A percentile compares a stretch with the other conserved stretches of the same genome.
phyloP scores from a whole-genome alignment of 345 rosid genomes.

The Anacardium occidentale region DNA sequence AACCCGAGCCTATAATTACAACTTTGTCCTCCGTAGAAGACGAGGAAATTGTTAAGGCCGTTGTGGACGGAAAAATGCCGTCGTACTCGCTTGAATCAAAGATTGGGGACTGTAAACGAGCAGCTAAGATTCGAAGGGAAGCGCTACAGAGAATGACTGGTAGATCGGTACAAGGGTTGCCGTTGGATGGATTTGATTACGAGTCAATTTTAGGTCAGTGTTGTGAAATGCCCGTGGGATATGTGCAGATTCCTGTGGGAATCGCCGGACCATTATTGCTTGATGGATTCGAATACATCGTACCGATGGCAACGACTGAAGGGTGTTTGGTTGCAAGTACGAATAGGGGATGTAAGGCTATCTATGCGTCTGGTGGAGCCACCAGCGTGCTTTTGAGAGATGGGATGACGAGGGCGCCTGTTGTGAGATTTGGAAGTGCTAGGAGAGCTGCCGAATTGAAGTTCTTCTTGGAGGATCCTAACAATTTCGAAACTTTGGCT shows the following conservation, averaged over 20 bases:
- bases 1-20: slow-evolving; percentile 33
- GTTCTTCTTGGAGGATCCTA: slow-evolving; percentile 73
- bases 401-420: slow-evolving; percentile 88
- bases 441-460: slow-evolving; percentile 69
- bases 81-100: slow-evolving; percentile 69
- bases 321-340: slow-evolving; percentile 93
- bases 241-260: slow-evolving; percentile 91
- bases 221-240: slow-evolving; percentile 97
- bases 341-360: slow-evolving; percentile 92
- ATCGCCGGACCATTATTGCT: slow-evolving; percentile 87
- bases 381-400: slow-evolving; percentile 54
- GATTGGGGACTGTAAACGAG: slow-evolving; percentile 79
- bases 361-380: slow-evolving; percentile 73
- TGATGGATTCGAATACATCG: slow-evolving; percentile 71
- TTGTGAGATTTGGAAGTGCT: slow-evolving; percentile 58
- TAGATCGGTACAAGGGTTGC: slow-evolving; percentile 70
- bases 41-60: slow-evolving; percentile 61
- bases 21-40: slow-evolving; percentile 54
- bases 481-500: slow-evolving; percentile 64
- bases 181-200: slow-evolving; percentile 81
- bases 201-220: slow-evolving; percentile 86
- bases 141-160: slow-evolving; percentile 77
- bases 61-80: slow-evolving; percentile 53
- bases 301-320: slow-evolving; percentile 98
- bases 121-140: slow-evolving; percentile 68